Evolutionary conservation across 805 yeast species (phyloP).

Genomic region (Pichia manshurica): DNA sequence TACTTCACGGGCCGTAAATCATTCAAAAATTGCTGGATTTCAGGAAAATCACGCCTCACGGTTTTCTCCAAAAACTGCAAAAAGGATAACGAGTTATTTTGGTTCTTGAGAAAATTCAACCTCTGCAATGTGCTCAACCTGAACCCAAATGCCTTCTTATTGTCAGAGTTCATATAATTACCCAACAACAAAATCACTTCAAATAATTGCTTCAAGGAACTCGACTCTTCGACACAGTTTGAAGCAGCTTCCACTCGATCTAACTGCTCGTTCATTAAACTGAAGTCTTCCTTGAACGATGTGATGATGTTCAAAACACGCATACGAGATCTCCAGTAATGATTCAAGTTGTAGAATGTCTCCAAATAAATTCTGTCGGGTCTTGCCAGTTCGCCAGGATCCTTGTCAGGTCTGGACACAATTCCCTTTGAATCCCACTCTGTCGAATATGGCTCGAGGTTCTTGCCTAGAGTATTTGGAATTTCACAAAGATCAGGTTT

Average conservation of each 20-base stretch:
- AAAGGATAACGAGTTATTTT: constrained; percentile 79
- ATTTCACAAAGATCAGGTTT: constrained; percentile 72
- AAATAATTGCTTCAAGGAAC: constrained; percentile 63
- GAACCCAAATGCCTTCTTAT: constrained; percentile 91
- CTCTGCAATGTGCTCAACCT: constrained; percentile 84
- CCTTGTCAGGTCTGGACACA: constrained; percentile 51
- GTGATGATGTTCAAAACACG: constrained; percentile 70
- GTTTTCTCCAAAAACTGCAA: constrained; percentile 88
- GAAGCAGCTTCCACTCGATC: constrained; percentile 70
- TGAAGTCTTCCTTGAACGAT: constrained; percentile 72
- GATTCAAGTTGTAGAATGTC: constrained; percentile 73
- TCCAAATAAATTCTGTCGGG: constrained; percentile 83
- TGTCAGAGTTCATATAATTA: constrained; percentile 90
- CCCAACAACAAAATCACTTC: constrained; percentile 88
- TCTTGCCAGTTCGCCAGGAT: constrained; percentile 71
- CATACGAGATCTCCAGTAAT: constrained; percentile 90
- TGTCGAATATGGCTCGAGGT: constrained; percentile 73
- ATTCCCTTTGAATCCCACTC: constrained; percentile 48
- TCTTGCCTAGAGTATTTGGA: constrained; percentile 62
- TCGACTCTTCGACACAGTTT: constrained; percentile 57
- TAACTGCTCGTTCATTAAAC: constrained; percentile 62
- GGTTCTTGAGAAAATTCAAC: constrained; percentile 85
- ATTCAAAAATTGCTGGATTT: constrained; percentile 64
- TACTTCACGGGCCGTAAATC: constrained; percentile 56
- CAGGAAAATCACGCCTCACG: constrained; percentile 79